Percentiles rank a stretch among this genome's conserved stretches.
These are phyloP conservation scores for Aegilops bicornis DNA, from an alignment of 176 grass and related monocot species.

Conservation along the genomic window DNA sequence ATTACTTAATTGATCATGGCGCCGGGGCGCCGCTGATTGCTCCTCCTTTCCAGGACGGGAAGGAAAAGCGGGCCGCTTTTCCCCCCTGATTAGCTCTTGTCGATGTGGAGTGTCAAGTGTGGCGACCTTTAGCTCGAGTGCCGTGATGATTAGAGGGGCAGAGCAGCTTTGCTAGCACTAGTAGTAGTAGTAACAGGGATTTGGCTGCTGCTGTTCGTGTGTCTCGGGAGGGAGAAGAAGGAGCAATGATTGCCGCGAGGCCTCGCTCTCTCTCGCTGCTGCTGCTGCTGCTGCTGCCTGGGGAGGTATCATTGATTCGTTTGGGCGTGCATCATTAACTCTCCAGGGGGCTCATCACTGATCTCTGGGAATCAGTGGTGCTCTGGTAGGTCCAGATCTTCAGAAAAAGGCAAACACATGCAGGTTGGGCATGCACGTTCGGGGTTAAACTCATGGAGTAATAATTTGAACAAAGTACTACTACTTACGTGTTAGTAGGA, in stretches of 20 bases:
- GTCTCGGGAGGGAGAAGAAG: not conserved
- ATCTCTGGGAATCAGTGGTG: not conserved
- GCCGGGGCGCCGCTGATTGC: conserved; percentile 33
- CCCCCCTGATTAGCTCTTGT: conserved; percentile 9
- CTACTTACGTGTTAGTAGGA: not conserved
- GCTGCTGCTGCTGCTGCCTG: too few species aligned
- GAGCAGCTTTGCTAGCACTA: conserved; percentile 31
- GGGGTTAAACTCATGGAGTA: not conserved
- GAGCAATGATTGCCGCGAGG: conserved; percentile 17
- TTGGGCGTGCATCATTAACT: conserved; percentile 21
- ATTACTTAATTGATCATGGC: conserved; percentile 26
- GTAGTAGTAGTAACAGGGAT: not conserved
- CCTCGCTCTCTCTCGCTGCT: not conserved
- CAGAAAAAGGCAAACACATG: not conserved
- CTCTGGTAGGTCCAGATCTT: conserved; percentile 36
- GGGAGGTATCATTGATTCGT: conserved; percentile 3
- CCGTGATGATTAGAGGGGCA: conserved; percentile 33
- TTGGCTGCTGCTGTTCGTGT: conserved; percentile 20
- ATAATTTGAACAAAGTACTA: not conserved
- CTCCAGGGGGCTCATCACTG: conserved; percentile 19
- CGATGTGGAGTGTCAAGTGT: conserved; percentile 6
- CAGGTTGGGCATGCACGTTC: not conserved
- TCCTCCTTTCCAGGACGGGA: conserved; percentile 19
- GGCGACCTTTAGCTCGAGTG: conserved; percentile 37
- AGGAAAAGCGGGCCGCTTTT: conserved; percentile 25